phyloP scores from a whole-genome alignment of 371 early-diverging fungal genomes.

The Apophysomyces elegans region DNA sequence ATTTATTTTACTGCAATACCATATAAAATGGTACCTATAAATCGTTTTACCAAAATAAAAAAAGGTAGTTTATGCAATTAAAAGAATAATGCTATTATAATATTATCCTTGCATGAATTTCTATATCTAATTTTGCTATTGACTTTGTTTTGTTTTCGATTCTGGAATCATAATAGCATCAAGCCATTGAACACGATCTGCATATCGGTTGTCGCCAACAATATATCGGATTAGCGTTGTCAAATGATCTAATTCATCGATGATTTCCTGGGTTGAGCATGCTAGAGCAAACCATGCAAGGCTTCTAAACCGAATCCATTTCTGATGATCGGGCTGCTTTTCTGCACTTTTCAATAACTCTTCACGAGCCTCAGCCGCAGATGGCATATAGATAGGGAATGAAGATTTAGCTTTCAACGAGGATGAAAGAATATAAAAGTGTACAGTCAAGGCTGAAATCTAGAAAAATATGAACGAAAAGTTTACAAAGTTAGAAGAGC shows the following conservation, averaged over 20 bases:
- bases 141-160: background rate
- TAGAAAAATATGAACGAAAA: slow-evolving; percentile 19
- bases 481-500: background rate
- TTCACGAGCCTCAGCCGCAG: slow-evolving; percentile 52
- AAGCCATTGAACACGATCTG: slow-evolving; percentile 34
- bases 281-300: slow-evolving; percentile 59
- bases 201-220: slow-evolving; percentile 44
- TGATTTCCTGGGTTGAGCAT: slow-evolving; percentile 57
- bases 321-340: background rate
- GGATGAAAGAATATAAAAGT: slow-evolving; percentile 54
- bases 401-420: slow-evolving; percentile 58
- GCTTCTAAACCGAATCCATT: slow-evolving; percentile 40
- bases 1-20: too few species aligned
- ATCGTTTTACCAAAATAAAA: too few species aligned
- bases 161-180: slow-evolving; percentile 26
- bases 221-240: slow-evolving; percentile 40
- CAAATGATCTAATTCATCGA: slow-evolving; percentile 60
- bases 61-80: too few species aligned
- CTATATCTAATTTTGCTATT: too few species aligned
- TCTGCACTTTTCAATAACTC: slow-evolving; percentile 42
- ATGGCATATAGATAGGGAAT: slow-evolving; percentile 62
- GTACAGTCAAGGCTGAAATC: slow-evolving; percentile 49
- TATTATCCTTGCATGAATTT: too few species aligned
- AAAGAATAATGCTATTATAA: too few species aligned
- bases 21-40: too few species aligned